Conservation (phyloP, 352 stramenopile genomes). For the Globisporangium ultimum region DNA sequence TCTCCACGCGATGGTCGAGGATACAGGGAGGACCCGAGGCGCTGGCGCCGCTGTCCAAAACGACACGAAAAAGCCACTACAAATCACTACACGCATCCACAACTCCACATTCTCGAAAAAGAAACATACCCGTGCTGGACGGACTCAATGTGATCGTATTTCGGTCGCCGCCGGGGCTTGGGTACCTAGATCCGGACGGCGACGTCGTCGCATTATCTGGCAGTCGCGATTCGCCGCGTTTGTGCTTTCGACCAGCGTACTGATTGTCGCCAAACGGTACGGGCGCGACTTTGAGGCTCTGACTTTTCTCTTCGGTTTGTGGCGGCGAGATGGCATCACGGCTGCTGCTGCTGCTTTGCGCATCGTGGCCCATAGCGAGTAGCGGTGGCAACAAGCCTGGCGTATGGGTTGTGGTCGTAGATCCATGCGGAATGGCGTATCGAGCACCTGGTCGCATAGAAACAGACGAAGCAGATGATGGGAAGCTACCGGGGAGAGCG, state of each 20-base stretch:
- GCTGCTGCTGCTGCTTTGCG: neutral
- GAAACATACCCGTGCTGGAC: slow-evolving; percentile 8
- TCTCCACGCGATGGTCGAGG: slow-evolving; percentile 19
- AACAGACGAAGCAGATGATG: slow-evolving; percentile 10
- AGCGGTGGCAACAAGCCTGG: neutral
- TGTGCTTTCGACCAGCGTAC: slow-evolving; percentile 25
- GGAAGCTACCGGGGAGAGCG: slow-evolving; percentile 1
- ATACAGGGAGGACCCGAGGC: slow-evolving; percentile 13
- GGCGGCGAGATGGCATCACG: neutral
- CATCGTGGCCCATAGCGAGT: neutral
- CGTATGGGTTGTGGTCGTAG: neutral
- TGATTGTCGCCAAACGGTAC: slow-evolving; percentile 17
- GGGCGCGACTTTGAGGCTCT: slow-evolving; percentile 4
- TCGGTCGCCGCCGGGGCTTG: slow-evolving; percentile 19
- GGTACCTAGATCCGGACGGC: slow-evolving; percentile 32
- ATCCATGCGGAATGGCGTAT: neutral
- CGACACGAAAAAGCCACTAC: neutral
- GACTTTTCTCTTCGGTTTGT: neutral
- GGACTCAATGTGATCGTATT: slow-evolving; percentile 17
- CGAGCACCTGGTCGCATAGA: slow-evolving; percentile 1
- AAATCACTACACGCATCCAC: no score
- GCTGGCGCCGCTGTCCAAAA: slow-evolving; percentile 7
- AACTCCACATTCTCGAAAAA: neutral
- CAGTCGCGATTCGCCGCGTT: slow-evolving; percentile 27
- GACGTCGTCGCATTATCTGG: slow-evolving; percentile 27